Conservation (phyloP, 176 grass and related monocot species). For the Ananas comosus region DNA sequence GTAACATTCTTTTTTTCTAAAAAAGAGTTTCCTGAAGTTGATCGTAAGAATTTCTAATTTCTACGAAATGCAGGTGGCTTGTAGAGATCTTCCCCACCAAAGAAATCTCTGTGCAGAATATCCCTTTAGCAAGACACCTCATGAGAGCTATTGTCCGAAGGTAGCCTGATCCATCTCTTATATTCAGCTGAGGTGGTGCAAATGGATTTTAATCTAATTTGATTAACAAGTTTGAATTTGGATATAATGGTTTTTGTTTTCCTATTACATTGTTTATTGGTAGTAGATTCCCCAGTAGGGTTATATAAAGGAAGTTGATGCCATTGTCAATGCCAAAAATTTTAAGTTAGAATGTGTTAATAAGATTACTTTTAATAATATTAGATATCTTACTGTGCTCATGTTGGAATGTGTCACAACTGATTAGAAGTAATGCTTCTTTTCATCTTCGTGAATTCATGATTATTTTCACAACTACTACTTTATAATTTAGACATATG, state of each 20-base stretch:
- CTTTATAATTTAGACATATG: no score
- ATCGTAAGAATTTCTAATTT: not conserved
- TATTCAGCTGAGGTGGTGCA: not conserved
- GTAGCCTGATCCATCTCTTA: constrained; percentile 1
- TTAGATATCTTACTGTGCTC: no score
- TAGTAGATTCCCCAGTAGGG: not conserved
- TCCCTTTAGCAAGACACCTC: constrained; percentile 49
- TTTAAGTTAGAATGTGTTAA: not conserved
- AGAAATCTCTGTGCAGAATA: constrained; percentile 48
- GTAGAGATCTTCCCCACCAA: constrained; percentile 62
- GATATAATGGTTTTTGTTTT: not conserved
- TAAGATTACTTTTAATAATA: not conserved
- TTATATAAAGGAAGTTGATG: not conserved
- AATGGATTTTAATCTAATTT: no score
- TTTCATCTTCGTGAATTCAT: no score
- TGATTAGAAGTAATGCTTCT: no score
- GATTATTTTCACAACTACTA: no score
- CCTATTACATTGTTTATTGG: no score
- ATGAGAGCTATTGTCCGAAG: constrained; percentile 39
- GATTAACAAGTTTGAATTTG: not conserved
- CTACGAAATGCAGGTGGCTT: constrained; percentile 48
- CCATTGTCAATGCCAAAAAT: not conserved
- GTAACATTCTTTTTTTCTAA: not conserved
- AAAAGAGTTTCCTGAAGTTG: not conserved
- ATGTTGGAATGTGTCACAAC: no score